Conservation (phyloP, 176 grass and related monocot species). For the Panicum miliaceum region DNA sequence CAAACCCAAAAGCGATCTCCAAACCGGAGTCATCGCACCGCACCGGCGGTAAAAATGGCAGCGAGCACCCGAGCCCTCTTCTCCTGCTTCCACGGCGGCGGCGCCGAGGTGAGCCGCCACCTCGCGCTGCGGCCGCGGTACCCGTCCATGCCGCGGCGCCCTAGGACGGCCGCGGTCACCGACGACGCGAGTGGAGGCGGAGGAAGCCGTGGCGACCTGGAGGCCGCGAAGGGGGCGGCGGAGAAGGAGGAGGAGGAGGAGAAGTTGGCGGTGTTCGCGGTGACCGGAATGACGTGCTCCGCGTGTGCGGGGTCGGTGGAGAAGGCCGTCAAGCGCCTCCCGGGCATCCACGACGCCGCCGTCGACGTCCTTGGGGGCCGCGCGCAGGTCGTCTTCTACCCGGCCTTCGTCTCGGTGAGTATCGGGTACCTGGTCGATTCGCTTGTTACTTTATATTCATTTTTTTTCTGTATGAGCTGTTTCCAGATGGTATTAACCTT, state of each 20-base stretch:
- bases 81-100: conserved; percentile 58
- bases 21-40: background rate
- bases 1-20: background rate
- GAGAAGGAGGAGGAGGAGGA: conserved; percentile 44
- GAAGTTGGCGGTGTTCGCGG: conserved; percentile 62
- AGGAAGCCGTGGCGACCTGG: conserved; percentile 40
- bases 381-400: conserved; percentile 84
- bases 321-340: conserved; percentile 94
- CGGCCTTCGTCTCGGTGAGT: conserved; percentile 82
- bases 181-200: conserved; percentile 1
- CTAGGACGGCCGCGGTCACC: conserved; percentile 26
- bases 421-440: background rate
- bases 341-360: conserved; percentile 83
- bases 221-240: conserved; percentile 38
- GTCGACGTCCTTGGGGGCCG: conserved; percentile 81
- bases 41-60: conserved; percentile 18
- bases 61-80: conserved; percentile 42
- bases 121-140: conserved; percentile 72
- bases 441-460: background rate
- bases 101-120: conserved; percentile 46
- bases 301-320: conserved; percentile 92
- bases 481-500: background rate
- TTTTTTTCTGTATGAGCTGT: background rate
- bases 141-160: conserved; percentile 67
- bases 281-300: conserved; percentile 78